Evolutionary conservation across 805 yeast species (phyloP), one percentile per base, ranked within the genome.

Genomic region (Candida coquimbonensis): DNA sequence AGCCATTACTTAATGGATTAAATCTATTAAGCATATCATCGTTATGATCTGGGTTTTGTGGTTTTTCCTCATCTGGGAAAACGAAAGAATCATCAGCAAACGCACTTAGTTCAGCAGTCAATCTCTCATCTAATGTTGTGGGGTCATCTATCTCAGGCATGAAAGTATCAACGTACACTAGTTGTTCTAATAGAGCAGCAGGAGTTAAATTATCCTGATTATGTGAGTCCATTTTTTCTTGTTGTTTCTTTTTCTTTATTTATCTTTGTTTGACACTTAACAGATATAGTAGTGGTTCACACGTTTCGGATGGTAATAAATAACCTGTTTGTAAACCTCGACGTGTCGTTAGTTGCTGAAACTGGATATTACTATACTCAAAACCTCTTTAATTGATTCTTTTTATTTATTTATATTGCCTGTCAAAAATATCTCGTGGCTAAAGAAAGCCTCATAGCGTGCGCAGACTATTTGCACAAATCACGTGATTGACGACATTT

Each of bases 41-140:
- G 21, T 46, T 40, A 34, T 49, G 48, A 44, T 46, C 48, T 12
- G 48, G 43, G 21, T 50, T 36, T 40, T 53, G 48, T 1, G 83
- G 82, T 58, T 83, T 83, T 33, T 84, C 91, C 57, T 86, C 93
- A 58, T 85, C 93, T 1, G 91, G 88, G 59, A 85, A 85, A 3
- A 85, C 75, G 53, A 85, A 85, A 3, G 87, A 75, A 48, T 83
- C 90, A 55, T 84, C 90, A 0, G 90, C 91, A 72, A 85, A 85
- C 1, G 89, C 90, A 16, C 87, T 85, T 51, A 85, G 70, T 57
- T 85, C 93, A 16, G 77, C 78, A 7, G 79, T 74, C 25, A 77
- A 54, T 43, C 76, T 73, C 49, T 75, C 80, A 52, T 77, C 81
- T 26, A 75, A 66, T 35, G 67, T 66, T 9, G 63, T 53, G 7